Percentiles rank a stretch among this genome's conserved stretches.
These are phyloP conservation scores for Fraxinus sp. DNA, from an alignment of 305 asterid genomes.

Conservation along the genomic window DNA sequence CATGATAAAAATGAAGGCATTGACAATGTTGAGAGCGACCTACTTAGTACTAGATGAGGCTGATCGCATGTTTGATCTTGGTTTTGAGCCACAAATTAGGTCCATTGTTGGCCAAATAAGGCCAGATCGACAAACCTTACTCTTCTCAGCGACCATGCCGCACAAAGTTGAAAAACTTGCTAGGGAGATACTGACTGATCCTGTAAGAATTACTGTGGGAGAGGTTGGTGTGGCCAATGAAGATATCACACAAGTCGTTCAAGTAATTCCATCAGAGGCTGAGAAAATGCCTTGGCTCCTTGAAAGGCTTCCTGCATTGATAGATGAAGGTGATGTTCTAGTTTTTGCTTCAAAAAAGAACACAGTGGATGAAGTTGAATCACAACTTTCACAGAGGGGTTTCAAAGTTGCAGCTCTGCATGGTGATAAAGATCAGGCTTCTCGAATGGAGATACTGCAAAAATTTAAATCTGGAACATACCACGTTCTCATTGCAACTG, in stretches of 20 bases:
- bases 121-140: conserved; percentile 92
- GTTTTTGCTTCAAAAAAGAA: conserved; percentile 93
- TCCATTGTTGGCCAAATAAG: conserved; percentile 93
- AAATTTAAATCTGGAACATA: conserved; percentile 86
- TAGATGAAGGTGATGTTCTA: conserved; percentile 88
- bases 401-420: conserved; percentile 93
- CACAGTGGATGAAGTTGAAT: conserved; percentile 81
- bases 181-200: conserved; percentile 90
- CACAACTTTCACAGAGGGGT: conserved; percentile 63
- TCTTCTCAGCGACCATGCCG: conserved; percentile 98
- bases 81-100: conserved; percentile 96
- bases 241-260: conserved; percentile 86
- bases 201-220: conserved; percentile 87
- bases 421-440: conserved; percentile 96
- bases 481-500: conserved; percentile 95
- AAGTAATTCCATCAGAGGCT: conserved; percentile 71
- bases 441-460: conserved; percentile 91
- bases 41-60: conserved; percentile 97
- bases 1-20: conserved; percentile 91
- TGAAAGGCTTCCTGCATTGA: conserved; percentile 82
- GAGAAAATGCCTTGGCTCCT: conserved; percentile 92
- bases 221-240: conserved; percentile 96
- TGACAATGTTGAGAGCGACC: conserved; percentile 77
- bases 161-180: conserved; percentile 93
- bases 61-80: conserved; percentile 98